Base-by-base conservation (phyloP, 2,329 filamentous ascomycete species). In the Penicillium sp. region DNA sequence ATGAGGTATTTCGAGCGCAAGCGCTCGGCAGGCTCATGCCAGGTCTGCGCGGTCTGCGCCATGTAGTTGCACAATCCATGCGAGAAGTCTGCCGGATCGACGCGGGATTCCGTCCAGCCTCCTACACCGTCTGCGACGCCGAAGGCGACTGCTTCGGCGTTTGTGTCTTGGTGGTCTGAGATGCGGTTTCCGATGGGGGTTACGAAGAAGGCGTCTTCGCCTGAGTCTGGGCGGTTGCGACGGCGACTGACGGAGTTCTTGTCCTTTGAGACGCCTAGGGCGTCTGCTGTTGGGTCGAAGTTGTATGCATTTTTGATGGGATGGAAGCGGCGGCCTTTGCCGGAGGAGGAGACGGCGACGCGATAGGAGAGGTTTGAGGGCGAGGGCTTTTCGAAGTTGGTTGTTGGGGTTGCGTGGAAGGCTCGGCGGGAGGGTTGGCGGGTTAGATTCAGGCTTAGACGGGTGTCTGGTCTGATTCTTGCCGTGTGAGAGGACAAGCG, bases 161-260 rank as follows among this genome's bases (percentile, higher is more conserved):
- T 82, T 29, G 27, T 38, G 8, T 49, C 53, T 87, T 13, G 48
- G 42, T 57, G 49, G 39, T 49, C 53, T 43, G 55, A 56, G 47
- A 57, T 48, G 12, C 38, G 23, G 33, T 56, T 57, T 50, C 89
- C 90, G n/a, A 97, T 80, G 25, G 87, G 86, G 70, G 89, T 85
- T 67, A 94, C 89, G 76, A 99, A 99, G 79, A 97, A 97, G 57
- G 94, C 91, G 82, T 99, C 94, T 76, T 99, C 93, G 17, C 94
- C 94, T 50, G 90, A 94, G 58, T 86, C 88, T 49, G 89, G 90
- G 25, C 89, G 86, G 61, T 79, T 82, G 65, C 79, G 80, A 71
- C 86, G 85, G 69, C 83, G 80, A 65, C 82, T 85, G 80, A 74
- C 86, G 81, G 70, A 68, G 64, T 70, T 72, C 61, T 63, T 66